These are phyloP conservation scores for Saturnispora zaruensis DNA, from an alignment of 805 yeast genomes.

Conservation along the genomic window DNA sequence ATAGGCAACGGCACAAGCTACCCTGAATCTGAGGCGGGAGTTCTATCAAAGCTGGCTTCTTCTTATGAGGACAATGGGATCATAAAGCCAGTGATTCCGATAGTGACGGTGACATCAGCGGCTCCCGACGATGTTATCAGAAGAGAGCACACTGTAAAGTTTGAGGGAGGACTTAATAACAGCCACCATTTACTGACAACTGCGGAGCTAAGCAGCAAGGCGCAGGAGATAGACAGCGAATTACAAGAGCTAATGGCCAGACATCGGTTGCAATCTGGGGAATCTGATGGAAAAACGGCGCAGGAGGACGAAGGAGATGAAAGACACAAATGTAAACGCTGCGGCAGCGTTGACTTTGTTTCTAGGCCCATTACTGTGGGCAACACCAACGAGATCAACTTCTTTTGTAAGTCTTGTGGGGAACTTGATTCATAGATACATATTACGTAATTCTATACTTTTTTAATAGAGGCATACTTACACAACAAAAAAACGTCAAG, in stretches of 20 bases:
- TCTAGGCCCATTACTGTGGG: constrained; percentile 18
- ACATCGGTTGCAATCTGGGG: background rate
- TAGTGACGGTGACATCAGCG: background rate
- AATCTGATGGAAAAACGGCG: background rate
- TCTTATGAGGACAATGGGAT: background rate
- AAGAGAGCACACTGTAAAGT: background rate
- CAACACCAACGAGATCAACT: constrained; percentile 15
- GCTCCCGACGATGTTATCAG: background rate
- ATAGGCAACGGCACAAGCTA: constrained; percentile 1
- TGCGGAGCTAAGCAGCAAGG: background rate
- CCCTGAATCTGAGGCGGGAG: background rate
- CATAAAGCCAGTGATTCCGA: background rate
- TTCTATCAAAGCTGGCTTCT: background rate
- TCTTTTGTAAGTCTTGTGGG: constrained; percentile 26
- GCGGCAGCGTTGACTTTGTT: constrained; percentile 20
- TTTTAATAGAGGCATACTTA: background rate
- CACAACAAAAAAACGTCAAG: background rate
- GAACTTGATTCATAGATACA: constrained; percentile 1
- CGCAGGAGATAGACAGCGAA: constrained; percentile 7
- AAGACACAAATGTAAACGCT: constrained; percentile 14
- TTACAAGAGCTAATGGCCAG: background rate
- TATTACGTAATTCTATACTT: background rate
- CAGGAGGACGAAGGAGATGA: background rate
- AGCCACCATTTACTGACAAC: background rate
- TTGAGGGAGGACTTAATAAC: background rate